Conservation (phyloP, 176 grass and related monocot genomes). For the Aegilops sharonensis region DNA sequence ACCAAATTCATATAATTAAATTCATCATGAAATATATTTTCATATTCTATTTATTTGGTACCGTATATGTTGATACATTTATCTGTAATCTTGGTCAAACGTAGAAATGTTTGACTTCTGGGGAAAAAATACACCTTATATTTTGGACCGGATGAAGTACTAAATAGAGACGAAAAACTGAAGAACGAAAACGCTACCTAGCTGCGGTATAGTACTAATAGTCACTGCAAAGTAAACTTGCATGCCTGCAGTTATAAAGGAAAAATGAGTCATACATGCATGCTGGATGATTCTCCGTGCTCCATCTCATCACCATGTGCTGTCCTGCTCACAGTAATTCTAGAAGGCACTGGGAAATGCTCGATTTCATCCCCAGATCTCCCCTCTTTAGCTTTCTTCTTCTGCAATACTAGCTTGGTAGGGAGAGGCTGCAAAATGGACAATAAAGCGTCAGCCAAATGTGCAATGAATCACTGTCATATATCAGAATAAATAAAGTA, state of each 20-base stretch:
- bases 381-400: slow-evolving; percentile 95
- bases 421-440: slow-evolving; percentile 77
- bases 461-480: slow-evolving; percentile 10
- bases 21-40: background rate
- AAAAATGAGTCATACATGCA: slow-evolving; percentile 60
- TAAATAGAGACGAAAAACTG: background rate
- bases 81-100: background rate
- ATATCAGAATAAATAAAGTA: slow-evolving; percentile 12
- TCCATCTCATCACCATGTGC: slow-evolving; percentile 56
- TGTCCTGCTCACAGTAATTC: slow-evolving; percentile 70
- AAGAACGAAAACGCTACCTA: slow-evolving; percentile 1
- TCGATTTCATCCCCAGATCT: slow-evolving; percentile 84
- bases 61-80: background rate
- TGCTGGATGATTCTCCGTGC: slow-evolving; percentile 61
- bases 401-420: slow-evolving; percentile 93
- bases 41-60: background rate
- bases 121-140: background rate
- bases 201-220: background rate
- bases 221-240: background rate
- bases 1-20: background rate
- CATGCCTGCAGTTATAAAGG: background rate
- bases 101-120: background rate
- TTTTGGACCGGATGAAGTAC: background rate
- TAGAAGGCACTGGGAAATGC: slow-evolving; percentile 91
- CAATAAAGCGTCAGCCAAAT: slow-evolving; percentile 17